These are phyloP conservation scores for Saccharomycopsis synnaedendra DNA, from an alignment of 805 yeast genomes.

Conservation along the genomic window DNA sequence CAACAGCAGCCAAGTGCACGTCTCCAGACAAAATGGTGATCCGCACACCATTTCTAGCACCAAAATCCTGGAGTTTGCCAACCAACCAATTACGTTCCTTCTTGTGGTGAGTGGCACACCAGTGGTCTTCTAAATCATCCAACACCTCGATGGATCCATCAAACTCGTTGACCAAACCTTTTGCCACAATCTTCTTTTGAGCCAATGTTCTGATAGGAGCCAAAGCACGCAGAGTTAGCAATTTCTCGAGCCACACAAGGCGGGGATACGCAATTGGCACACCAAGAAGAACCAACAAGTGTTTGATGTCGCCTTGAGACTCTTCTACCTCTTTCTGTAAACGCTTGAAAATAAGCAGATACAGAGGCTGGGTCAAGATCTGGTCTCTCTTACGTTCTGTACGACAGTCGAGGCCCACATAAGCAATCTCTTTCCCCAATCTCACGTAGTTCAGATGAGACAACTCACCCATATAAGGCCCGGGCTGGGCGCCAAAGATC, in stretches of 20 bases:
- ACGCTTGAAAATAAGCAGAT: slow-evolving; percentile 49
- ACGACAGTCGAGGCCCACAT: slow-evolving; percentile 84
- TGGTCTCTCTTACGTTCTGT: slow-evolving; percentile 68
- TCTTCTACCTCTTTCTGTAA: slow-evolving; percentile 39
- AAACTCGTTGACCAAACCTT: slow-evolving; percentile 76
- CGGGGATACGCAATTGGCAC: slow-evolving; percentile 95
- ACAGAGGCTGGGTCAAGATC: slow-evolving; percentile 45
- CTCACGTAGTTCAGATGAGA: slow-evolving; percentile 63
- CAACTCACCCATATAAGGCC: slow-evolving; percentile 58
- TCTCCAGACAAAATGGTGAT: slow-evolving; percentile 86
- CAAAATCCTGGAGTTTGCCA: slow-evolving; percentile 49
- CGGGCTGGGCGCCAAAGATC: slow-evolving; percentile 46
- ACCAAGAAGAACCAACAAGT: slow-evolving; percentile 73
- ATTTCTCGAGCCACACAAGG: slow-evolving; percentile 75
- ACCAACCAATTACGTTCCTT: slow-evolving; percentile 68
- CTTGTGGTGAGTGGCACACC: slow-evolving; percentile 89
- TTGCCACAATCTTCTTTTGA: slow-evolving; percentile 47
- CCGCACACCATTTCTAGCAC: slow-evolving; percentile 52
- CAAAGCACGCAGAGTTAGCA: slow-evolving; percentile 52
- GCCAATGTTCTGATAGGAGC: slow-evolving; percentile 55
- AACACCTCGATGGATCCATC: slow-evolving; percentile 85
- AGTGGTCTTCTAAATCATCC: slow-evolving; percentile 91
- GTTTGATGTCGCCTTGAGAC: slow-evolving; percentile 50
- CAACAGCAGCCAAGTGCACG: slow-evolving; percentile 81
- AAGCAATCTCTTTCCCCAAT: slow-evolving; percentile 61